These are phyloP conservation scores for Nakataea oryzae DNA, from an alignment of 2,329 filamentous ascomycete species.

Conservation along the genomic window DNA sequence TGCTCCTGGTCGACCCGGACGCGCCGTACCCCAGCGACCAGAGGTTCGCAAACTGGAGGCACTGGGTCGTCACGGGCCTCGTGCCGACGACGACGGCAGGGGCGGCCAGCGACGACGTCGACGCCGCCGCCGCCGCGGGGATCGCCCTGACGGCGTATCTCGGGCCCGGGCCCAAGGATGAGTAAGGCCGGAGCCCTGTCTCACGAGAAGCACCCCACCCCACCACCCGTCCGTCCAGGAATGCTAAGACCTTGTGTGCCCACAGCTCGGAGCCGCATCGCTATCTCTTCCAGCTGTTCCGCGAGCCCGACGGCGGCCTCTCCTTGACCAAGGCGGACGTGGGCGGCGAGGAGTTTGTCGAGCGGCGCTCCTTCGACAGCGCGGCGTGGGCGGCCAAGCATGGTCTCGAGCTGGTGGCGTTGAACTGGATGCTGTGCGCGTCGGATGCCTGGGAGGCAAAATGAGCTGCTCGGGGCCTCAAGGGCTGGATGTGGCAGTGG, in stretches of 20 bases:
- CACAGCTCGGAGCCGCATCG: slow-evolving; percentile 34
- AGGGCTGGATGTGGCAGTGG: too few relatives aligned
- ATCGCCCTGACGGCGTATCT: slow-evolving; percentile 28
- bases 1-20: slow-evolving; percentile 42
- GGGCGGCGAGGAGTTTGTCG: slow-evolving; percentile 33
- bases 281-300: slow-evolving; percentile 33
- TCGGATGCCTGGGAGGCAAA: slow-evolving; percentile 28
- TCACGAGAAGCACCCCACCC: too few relatives aligned
- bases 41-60: slow-evolving; percentile 44
- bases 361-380: slow-evolving; percentile 30
- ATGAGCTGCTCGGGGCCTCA: too few relatives aligned
- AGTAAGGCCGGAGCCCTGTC: slow-evolving; percentile 18
- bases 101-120: slow-evolving; percentile 11
- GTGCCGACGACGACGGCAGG: slow-evolving; percentile 13
- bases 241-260: too few relatives aligned
- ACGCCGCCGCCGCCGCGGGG: slow-evolving; percentile 11
- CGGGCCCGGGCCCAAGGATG: slow-evolving; percentile 33
- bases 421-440: slow-evolving; percentile 36
- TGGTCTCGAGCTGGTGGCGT: slow-evolving; percentile 24
- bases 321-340: slow-evolving; percentile 27
- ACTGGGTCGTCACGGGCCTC: slow-evolving; percentile 37
- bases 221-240: too few relatives aligned
- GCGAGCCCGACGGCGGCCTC: slow-evolving; percentile 20
- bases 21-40: slow-evolving; percentile 44
- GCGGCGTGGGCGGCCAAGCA: slow-evolving; percentile 26